phyloP scores from a whole-genome alignment of 495 filamentous ascomycete species.

The Penicillium antarcticum region DNA sequence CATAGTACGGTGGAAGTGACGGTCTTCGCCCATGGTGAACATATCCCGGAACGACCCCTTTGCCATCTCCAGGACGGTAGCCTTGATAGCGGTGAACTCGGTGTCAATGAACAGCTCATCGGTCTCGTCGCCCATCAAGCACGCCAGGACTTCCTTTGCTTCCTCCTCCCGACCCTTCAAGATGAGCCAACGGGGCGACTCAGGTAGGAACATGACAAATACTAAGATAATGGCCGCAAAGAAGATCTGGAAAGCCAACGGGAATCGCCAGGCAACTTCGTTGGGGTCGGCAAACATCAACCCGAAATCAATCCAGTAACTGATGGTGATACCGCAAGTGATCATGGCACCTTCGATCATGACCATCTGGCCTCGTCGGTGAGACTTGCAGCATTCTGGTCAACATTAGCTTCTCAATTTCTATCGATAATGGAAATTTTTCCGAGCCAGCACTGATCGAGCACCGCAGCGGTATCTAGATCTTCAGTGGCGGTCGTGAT shows the following conservation, averaged over 20 bases:
- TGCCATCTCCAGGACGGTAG: slow-evolving; percentile 69
- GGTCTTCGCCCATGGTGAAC: slow-evolving; percentile 68
- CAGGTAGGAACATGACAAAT: slow-evolving; percentile 63
- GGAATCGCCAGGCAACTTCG: slow-evolving; percentile 70
- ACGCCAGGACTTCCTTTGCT: slow-evolving; percentile 59
- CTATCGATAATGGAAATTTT: no score
- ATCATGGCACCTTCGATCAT: slow-evolving; percentile 77
- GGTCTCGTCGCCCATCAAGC: slow-evolving; percentile 51
- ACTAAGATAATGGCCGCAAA: slow-evolving; percentile 60
- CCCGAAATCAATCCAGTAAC: slow-evolving; percentile 75
- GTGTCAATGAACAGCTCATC: slow-evolving; percentile 55
- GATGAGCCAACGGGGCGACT: slow-evolving; percentile 74
- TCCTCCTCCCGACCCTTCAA: slow-evolving; percentile 65
- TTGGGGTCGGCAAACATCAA: slow-evolving; percentile 62
- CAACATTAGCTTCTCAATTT: neutral
- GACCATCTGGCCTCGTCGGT: slow-evolving; percentile 71
- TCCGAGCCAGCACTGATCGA: no score
- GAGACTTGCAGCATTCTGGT: slow-evolving; percentile 65
- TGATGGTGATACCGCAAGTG: slow-evolving; percentile 67
- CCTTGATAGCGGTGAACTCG: slow-evolving; percentile 71
- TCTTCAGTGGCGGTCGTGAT: neutral
- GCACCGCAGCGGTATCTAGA: neutral
- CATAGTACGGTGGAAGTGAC: slow-evolving; percentile 69
- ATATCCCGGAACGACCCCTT: slow-evolving; percentile 63
- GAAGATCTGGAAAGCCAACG: slow-evolving; percentile 68